Base-by-base conservation (phyloP, 2,329 filamentous ascomycete species). In the Talaromyces marneffei region DNA sequence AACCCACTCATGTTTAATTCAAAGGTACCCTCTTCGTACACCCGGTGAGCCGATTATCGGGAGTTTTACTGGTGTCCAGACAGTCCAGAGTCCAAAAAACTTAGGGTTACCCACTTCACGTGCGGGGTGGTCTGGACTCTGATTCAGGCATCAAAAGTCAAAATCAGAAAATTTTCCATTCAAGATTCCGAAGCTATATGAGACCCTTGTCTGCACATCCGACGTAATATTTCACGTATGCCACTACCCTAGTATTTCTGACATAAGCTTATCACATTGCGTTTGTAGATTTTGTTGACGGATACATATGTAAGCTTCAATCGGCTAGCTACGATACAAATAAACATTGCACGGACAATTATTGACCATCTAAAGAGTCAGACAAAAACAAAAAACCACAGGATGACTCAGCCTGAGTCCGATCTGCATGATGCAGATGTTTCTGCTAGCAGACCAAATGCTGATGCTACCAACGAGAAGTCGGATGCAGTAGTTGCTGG, bases 51-150 rank as follows among this genome's bases (percentile, higher is more conserved):
- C 44, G 44, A 48, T 27, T 29, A 48, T n/a, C 44, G 44, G 44
- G 29, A 29, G 44, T 48, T 25, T 48, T 46, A 46, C n/a, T n/a
- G n/a, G n/a, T n/a, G n/a, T 50, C 46, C 27, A 50, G 46, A 27
- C 42, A 12, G 18, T 42, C 39, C 39, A 48, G 23, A 29, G 18
- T 42, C 39, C 39, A 48, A 14, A 29, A 14, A 20, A 35, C 48
- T 52, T 33, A 52, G 48, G 48, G 48, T 52, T 52, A 52, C 48
- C 48, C 48, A 52, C 48, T 52, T 52, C 48, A 33, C 48, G 48
- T 52, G 29, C 3, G 46, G 8, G 23, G 46, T 29, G 46, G 27
- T 50, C 46, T 50, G 46, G n/a, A n/a, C n/a, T n/a, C n/a, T n/a
- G n/a, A n/a, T n/a, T n/a, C 27, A 20, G 18, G 27, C 48, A 52